Base-by-base conservation (phyloP, 306 rosid species). In the Cucurbita pepo region DNA sequence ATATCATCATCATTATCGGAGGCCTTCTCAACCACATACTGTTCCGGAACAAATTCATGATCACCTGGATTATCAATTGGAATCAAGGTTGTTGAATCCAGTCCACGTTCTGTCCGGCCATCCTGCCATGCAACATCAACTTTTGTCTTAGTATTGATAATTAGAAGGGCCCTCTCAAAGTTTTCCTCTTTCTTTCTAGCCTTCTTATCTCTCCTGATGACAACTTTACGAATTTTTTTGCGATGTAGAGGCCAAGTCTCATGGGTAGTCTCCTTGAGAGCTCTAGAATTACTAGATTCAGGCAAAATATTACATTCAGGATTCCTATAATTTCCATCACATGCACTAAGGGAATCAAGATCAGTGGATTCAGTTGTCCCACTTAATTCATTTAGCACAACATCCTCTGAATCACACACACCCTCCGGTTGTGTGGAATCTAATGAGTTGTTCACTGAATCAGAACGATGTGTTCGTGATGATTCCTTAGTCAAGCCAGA, bases 111-210 rank as follows among this genome's bases (percentile, higher is more conserved):
- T 77, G 72, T 82, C 16, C 72, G 82, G 65, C 99, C 97, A 89
- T 91, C 93, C 82, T 95, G 99, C 99, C 97, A 95, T 56, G 93
- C 92, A 73, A 95, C 92, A 79, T 95, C 96, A 76, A 95, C 91
- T 70, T 59, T 81, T 74, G 99, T 89, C 81, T 82, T 82, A 11
- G 90, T 84, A 82, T 91, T 95, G 85, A 85, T 84, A 81, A 95
- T 91, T 72, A 88, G 73, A 78, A 91, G 89, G 76, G 97, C 97
- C 81, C 84, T 88, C 81, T 95, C 95, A 84, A 89, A 95, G 76
- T 80, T 89, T 76, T 95, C 99, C 58, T 86, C 99, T 83, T 95
- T 91, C 88, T 87, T 95, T 7, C 95, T 82, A 52, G 85, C 79
- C 85, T 85, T 95, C 82, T 88, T 95, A 76, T 95, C 99, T 83